phyloP scores from a whole-genome alignment of 768 basidiomycete genomes.

The Tricholoma sp. region DNA sequence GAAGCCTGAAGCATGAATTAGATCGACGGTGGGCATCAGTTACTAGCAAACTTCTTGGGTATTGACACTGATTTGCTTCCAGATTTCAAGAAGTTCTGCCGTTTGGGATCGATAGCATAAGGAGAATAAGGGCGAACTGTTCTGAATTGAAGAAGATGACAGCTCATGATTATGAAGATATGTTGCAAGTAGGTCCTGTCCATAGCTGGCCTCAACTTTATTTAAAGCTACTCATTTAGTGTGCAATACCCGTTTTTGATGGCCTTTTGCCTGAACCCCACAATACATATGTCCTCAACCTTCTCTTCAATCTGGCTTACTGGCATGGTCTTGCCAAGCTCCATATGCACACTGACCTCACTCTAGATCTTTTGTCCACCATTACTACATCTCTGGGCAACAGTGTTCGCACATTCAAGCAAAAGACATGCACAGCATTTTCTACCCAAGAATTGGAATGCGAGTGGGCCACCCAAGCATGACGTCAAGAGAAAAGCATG shows the following conservation, averaged over 20 bases:
- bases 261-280: background rate
- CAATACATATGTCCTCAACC: no score
- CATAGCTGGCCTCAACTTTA: background rate
- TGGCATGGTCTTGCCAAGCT: conserved; percentile 10
- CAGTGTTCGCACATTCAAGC: conserved; percentile 17
- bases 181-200: conserved; percentile 18
- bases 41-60: background rate
- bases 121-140: no score
- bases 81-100: conserved; percentile 25
- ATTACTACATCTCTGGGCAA: conserved; percentile 16
- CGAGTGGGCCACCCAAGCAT: conserved; percentile 5
- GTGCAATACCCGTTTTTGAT: conserved; percentile 8
- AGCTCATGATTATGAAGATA: conserved; percentile 20
- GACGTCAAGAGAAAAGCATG: background rate
- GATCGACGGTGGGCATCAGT: conserved; percentile 15
- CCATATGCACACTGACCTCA: background rate
- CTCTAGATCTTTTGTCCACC: conserved; percentile 7
- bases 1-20: conserved; percentile 13
- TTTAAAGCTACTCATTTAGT: background rate
- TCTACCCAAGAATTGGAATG: conserved; percentile 6
- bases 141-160: no score
- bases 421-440: conserved; percentile 6
- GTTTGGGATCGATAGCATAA: conserved; percentile 20
- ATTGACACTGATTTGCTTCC: background rate
- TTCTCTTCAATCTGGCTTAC: no score